These are phyloP conservation scores for Cylindricascospora bacillispora DNA, from an alignment of 1,139 yeast species.

Conservation along the genomic window DNA sequence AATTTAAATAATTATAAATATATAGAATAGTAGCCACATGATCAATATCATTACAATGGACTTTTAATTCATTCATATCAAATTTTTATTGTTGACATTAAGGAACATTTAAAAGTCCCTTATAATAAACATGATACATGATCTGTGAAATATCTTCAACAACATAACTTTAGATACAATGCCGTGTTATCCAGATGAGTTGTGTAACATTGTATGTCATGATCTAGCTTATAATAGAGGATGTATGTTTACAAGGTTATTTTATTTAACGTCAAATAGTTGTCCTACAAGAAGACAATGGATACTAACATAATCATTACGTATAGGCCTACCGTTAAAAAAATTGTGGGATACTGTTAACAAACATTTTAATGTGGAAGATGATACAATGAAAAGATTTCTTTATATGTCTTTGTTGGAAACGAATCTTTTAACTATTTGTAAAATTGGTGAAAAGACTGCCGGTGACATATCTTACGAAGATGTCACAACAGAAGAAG, in stretches of 20 bases:
- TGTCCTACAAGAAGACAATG: background rate
- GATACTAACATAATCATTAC: conserved; percentile 5
- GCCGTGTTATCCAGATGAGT: conserved; percentile 20
- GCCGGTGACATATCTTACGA: too few species aligned
- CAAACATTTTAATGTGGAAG: conserved; percentile 8
- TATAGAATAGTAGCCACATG: too few species aligned
- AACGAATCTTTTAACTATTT: background rate
- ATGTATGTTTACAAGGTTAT: conserved; percentile 12
- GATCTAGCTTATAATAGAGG: conserved; percentile 25
- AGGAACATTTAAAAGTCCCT: too few species aligned
- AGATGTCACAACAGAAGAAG: background rate
- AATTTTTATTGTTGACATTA: too few species aligned
- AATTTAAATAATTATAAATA: too few species aligned
- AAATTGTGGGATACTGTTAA: conserved; percentile 16
- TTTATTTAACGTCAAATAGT: too few species aligned
- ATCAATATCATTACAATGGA: too few species aligned
- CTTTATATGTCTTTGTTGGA: background rate
- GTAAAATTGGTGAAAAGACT: too few species aligned
- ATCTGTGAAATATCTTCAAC: too few species aligned
- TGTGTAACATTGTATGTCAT: conserved; percentile 14
- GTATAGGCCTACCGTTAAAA: conserved; percentile 9
- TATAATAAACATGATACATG: too few species aligned
- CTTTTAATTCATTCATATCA: too few species aligned
- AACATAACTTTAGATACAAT: background rate
- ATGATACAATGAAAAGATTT: conserved; percentile 9